phyloP scores from a whole-genome alignment of 495 filamentous ascomycete species.

The Friedmanniomyces simplex region DNA sequence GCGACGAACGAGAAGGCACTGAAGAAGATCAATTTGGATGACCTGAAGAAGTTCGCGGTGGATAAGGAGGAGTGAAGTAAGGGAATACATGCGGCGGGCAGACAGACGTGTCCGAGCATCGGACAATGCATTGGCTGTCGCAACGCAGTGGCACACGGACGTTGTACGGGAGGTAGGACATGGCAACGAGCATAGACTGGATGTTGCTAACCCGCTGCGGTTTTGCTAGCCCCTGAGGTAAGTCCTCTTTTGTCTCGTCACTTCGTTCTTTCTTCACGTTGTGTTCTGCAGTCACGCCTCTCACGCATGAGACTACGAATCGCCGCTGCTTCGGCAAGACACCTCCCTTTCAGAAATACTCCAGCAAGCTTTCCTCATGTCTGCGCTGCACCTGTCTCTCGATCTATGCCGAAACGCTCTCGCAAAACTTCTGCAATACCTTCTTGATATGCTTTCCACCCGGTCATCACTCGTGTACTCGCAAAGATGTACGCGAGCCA shows the following conservation, averaged over 20 bases:
- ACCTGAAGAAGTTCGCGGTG: slow-evolving; percentile 38
- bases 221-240: too few species aligned
- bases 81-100: too few species aligned
- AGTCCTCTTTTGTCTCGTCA: too few species aligned
- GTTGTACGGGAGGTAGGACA: too few species aligned
- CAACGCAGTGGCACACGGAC: too few species aligned
- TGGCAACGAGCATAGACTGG: too few species aligned
- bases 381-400: neutral
- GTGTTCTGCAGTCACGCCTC: too few species aligned
- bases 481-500: neutral
- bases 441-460: neutral
- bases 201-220: too few species aligned
- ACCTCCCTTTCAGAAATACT: neutral
- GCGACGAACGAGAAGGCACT: slow-evolving; percentile 43
- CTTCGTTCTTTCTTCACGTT: too few species aligned
- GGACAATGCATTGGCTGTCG: neutral
- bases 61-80: slow-evolving; percentile 21
- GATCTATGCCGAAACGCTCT: neutral
- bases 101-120: neutral
- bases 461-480: too few species aligned
- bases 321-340: neutral
- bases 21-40: slow-evolving; percentile 33
- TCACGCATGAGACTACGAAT: too few species aligned
- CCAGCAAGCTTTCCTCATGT: neutral
- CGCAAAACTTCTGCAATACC: neutral